Evolutionary conservation across 192 early-diverging fungal species (phyloP).

Genomic region (Coemansia sp.): DNA sequence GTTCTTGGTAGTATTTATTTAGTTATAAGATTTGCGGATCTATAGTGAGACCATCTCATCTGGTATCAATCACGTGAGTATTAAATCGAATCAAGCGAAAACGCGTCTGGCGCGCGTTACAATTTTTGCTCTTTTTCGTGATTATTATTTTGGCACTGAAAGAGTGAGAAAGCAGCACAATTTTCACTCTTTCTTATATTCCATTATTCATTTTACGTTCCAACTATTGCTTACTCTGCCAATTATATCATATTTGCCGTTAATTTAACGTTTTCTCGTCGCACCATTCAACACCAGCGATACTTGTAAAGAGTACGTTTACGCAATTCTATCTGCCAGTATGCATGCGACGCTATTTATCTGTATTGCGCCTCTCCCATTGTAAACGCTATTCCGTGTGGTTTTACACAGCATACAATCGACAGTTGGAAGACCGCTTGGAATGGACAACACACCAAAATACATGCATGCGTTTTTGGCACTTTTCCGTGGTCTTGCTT

Average conservation of each 20-base stretch:
- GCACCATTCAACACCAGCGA: not conserved
- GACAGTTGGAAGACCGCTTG: not conserved
- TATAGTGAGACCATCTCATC: not conserved
- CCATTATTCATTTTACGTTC: not conserved
- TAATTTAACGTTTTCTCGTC: not conserved
- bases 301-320: slow-evolving; percentile 5
- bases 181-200: not conserved
- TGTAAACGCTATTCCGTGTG: not conserved
- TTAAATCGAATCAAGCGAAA: not conserved
- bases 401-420: not conserved
- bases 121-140: not conserved
- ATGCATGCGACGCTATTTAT: not conserved
- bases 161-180: not conserved
- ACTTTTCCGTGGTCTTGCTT: not conserved
- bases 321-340: not conserved
- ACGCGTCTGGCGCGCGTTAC: slow-evolving; percentile 1
- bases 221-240: not conserved
- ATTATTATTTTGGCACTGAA: not conserved
- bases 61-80: not conserved
- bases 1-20: no score
- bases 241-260: slow-evolving; percentile 1
- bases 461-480: not conserved
- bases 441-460: not conserved
- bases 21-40: no score
- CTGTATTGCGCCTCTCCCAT: not conserved